Evolutionary conservation across 2,329 filamentous ascomycete genomes (phyloP), one percentile per base, ranked within the genome.

Genomic region (Mycogone perniciosa): DNA sequence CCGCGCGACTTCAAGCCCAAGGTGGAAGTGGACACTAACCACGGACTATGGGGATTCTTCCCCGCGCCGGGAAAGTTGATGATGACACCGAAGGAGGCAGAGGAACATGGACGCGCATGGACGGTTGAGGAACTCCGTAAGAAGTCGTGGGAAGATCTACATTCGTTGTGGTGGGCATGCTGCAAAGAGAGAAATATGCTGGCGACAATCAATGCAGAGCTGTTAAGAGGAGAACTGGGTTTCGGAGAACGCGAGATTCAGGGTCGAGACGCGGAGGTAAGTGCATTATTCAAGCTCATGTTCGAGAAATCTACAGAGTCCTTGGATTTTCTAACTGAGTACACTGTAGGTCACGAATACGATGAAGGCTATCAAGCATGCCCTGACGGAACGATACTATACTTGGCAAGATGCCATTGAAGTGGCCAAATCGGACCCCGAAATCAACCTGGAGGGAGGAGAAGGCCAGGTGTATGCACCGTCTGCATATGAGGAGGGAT

Each of bases 41-140:
- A 99, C 70, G 92, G 90, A 31, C 83, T 99, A 8, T 97, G 88
- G 86, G 85, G 81, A 1, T 99, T 99, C 72, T 97, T 99, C 71
- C 82, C 85, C 61, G 76, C 77, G 55, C 78, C 84, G 57, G 80
- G 81, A 57, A 80, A 82, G 62, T 71, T 84, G n/a, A 68, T 96
- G 61, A 77, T 79, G 59, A 84, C 84, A 6, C 90, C 91, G 5
- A 77, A 82, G 34, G 84, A 92, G 58, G 82, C 87, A 50, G 66
- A 76, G 45, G 74, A 80, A 56, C 85, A 93, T 68, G 93, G 93
- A 11, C 81, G 93, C 48, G 75, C 82, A 30, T 99, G 93, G 93
- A 83, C 79, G 8, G 83, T 88, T 6, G 81, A 89, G 70, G 93
- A 99, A 73, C 76, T 99, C 62, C 81, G 91, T 56, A 77, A 80